Evolutionary conservation across 805 yeast species (phyloP).

Genomic region (Geotrichum ghanense): DNA sequence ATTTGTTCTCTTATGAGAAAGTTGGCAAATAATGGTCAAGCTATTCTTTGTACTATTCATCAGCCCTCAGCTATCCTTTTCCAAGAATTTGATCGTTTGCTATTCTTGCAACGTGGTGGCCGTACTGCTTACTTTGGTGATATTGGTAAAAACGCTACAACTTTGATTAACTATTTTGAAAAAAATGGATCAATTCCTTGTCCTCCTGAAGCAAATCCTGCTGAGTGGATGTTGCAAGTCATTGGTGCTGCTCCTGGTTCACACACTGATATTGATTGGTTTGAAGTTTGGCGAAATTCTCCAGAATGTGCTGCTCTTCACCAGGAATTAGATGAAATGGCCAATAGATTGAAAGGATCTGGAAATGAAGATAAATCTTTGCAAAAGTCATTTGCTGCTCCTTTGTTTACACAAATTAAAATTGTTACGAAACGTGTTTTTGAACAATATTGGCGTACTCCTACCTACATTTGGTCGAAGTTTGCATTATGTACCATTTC

Average conservation of each 20-base stretch:
- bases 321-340: constrained; percentile 49
- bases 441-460: constrained; percentile 57
- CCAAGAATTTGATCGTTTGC: constrained; percentile 66
- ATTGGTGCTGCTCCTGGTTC: constrained; percentile 31
- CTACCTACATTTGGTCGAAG: constrained; percentile 47
- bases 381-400: constrained; percentile 34
- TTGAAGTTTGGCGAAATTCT: constrained; percentile 71
- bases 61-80: constrained; percentile 76
- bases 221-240: constrained; percentile 83
- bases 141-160: constrained; percentile 45
- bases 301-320: constrained; percentile 47
- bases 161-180: constrained; percentile 57
- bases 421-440: constrained; percentile 41
- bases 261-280: constrained; percentile 22
- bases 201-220: constrained; percentile 65
- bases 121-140: constrained; percentile 68
- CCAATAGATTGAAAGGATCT: constrained; percentile 33
- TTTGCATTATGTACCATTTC: constrained; percentile 39
- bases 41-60: constrained; percentile 65
- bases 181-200: constrained; percentile 52
- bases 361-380: constrained; percentile 18
- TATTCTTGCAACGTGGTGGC: constrained; percentile 63
- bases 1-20: constrained; percentile 50
- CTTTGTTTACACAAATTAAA: constrained; percentile 30
- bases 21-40: constrained; percentile 49